Conservation (phyloP, 441 rosid species). For the Pelargonium australe region DNA sequence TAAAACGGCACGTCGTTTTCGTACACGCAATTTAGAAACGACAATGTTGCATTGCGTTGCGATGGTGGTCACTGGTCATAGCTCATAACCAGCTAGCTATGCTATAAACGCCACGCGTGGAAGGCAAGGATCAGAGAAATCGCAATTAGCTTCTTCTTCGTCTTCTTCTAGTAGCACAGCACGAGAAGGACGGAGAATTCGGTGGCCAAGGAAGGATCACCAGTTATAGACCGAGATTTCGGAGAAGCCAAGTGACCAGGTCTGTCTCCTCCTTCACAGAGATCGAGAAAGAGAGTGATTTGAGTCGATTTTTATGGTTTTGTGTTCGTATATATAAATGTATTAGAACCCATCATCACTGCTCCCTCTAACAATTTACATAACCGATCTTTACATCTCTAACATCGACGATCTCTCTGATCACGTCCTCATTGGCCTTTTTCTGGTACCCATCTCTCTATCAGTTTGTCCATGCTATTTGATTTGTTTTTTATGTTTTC, state of each 20-base stretch:
- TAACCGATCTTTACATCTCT: no score
- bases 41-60: background rate
- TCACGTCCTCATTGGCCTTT: background rate
- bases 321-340: background rate
- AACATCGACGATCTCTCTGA: background rate
- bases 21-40: background rate
- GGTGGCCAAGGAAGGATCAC: background rate
- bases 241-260: slow-evolving; percentile 1
- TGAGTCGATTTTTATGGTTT: background rate
- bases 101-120: background rate
- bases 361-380: background rate
- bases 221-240: background rate
- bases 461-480: background rate
- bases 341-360: background rate
- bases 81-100: background rate
- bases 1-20: background rate
- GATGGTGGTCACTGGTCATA: background rate
- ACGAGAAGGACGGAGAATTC: background rate
- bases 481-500: background rate
- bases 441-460: background rate
- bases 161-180: no score
- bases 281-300: background rate
- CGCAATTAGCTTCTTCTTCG: no score
- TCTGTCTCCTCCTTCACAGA: background rate
- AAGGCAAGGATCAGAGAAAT: background rate